Conservation (phyloP, 1,284 basidiomycete genomes). For the Rhodotorula glutinis region DNA sequence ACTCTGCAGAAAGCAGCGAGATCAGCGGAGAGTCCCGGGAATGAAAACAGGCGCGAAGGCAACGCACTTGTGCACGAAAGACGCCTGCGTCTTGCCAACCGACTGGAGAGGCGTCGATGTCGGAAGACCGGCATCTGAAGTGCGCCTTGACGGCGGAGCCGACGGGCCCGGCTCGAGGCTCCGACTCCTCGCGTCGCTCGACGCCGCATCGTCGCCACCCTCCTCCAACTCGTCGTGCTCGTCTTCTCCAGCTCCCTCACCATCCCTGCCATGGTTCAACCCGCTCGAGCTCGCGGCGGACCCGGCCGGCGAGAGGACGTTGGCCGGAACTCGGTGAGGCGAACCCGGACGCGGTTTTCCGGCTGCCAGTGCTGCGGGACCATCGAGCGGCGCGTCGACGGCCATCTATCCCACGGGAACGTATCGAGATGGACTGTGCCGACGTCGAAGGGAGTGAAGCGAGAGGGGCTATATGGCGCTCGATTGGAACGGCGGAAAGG, state of each 20-base stretch:
- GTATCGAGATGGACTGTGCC: too few species aligned
- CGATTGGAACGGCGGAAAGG: too few species aligned
- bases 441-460: too few species aligned
- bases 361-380: too few species aligned
- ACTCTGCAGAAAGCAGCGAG: neutral
- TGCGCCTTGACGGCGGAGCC: neutral
- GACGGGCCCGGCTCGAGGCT: neutral
- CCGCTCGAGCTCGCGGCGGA: neutral
- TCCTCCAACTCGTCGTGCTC: neutral
- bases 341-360: too few species aligned
- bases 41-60: too few species aligned
- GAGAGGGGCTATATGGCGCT: too few species aligned
- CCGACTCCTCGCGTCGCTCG: neutral
- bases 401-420: too few species aligned
- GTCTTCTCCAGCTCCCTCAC: neutral
- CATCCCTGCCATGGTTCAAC: neutral
- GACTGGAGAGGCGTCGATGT: neutral
- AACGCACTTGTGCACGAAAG: conserved; percentile 1
- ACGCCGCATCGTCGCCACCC: neutral
- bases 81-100: neutral
- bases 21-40: too few species aligned
- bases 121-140: neutral
- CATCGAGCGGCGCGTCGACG: too few species aligned
- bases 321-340: neutral
- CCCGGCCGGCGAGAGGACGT: neutral